These are phyloP conservation scores for Lactarius quietus DNA, from an alignment of 768 basidiomycete genomes.

Conservation along the genomic window DNA sequence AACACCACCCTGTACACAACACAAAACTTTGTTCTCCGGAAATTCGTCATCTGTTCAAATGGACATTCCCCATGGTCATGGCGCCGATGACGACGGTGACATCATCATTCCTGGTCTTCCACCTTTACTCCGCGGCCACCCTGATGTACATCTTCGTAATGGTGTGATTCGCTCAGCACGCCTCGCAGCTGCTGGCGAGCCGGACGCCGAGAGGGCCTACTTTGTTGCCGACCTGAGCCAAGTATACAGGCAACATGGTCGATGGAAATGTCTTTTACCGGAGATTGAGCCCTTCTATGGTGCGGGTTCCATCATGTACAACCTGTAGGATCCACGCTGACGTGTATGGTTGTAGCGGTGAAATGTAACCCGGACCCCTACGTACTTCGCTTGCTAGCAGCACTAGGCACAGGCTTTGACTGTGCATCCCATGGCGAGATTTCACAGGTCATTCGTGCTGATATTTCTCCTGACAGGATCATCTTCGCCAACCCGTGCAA, in stretches of 20 bases:
- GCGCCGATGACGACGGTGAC: conserved; percentile 32
- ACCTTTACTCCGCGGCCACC: conserved; percentile 62
- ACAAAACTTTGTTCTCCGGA: background rate
- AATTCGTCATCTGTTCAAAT: background rate
- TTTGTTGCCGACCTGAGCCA: conserved; percentile 92
- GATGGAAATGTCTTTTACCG: conserved; percentile 76
- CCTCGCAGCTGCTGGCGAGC: conserved; percentile 48
- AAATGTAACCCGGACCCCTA: conserved; percentile 99
- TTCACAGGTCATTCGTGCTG: conserved; percentile 66
- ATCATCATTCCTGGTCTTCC: conserved; percentile 60
- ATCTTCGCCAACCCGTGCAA: conserved; percentile 99
- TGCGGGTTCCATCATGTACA: conserved; percentile 41
- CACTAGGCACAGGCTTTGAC: conserved; percentile 92
- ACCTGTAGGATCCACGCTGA: conserved; percentile 47
- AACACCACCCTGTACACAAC: conserved; percentile 19
- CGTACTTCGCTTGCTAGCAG: conserved; percentile 84
- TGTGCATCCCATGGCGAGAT: conserved; percentile 97
- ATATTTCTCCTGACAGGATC: conserved; percentile 75
- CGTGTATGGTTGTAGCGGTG: conserved; percentile 54
- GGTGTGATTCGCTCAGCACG: conserved; percentile 67
- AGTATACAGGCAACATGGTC: conserved; percentile 79
- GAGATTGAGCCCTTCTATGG: conserved; percentile 94
- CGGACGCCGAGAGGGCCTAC: conserved; percentile 89
- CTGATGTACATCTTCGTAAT: conserved; percentile 68
- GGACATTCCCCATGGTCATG: background rate